Percentiles rank a stretch among this genome's conserved stretches.
Evolutionary conservation across 2,329 filamentous ascomycete genomes (phyloP).

Genomic region (Ophiostoma fasciatum): DNA sequence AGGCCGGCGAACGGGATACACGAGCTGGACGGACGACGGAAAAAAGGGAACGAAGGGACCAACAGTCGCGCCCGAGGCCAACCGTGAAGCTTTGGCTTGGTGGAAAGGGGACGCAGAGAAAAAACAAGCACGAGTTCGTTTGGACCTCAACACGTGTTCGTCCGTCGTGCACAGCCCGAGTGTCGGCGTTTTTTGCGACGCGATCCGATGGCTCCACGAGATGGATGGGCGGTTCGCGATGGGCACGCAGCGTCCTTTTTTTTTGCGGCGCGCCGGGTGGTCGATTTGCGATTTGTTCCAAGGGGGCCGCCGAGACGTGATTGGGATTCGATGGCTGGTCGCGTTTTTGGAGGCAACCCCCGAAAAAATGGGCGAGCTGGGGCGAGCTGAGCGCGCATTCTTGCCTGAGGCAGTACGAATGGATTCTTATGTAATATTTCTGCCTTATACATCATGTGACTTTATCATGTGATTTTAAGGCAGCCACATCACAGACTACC

Average conservation of each 20-base stretch:
- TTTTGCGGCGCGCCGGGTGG: slow-evolving; percentile 2
- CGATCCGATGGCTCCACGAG: slow-evolving; percentile 6
- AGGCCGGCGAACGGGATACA: no score
- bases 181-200: slow-evolving; percentile 2
- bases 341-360: slow-evolving; percentile 1
- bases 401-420: slow-evolving; percentile 5
- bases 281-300: slow-evolving; percentile 2
- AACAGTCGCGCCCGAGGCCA: not conserved
- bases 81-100: no score
- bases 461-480: no score
- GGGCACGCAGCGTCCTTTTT: not conserved
- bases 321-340: slow-evolving; percentile 3
- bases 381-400: not conserved
- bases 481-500: slow-evolving; percentile 11
- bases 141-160: no score
- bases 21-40: no score
- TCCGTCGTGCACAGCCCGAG: not conserved
- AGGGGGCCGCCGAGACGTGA: slow-evolving; percentile 1
- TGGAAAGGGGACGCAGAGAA: no score
- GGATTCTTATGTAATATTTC: no score
- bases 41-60: not conserved
- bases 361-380: slow-evolving; percentile 4
- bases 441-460: no score
- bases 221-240: slow-evolving; percentile 2
- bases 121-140: not conserved